Evolutionary conservation across 495 filamentous ascomycete genomes (phyloP), one percentile per base, ranked within the genome.

Genomic region (Hypoxylon subgilvum): DNA sequence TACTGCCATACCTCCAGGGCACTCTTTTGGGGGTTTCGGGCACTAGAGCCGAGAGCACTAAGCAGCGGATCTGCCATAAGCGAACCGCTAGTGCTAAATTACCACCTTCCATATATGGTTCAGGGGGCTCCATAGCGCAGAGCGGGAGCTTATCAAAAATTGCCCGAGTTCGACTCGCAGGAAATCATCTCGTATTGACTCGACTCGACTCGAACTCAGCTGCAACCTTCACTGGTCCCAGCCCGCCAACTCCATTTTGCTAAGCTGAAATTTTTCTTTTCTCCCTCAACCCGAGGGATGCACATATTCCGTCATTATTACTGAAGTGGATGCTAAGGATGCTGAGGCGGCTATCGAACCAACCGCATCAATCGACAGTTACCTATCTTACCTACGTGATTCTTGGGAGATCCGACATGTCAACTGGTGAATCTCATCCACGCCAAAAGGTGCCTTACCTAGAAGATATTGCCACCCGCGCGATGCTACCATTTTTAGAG

Each of bases 341-440:
- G 42, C 9, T 17, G 27, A 45, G 42, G 27, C 25, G 42, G 42
- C 42, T 43, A 7, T 43, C 40, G 14, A 43, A 14, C 23, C 40
- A 25, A 43, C 40, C 31, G n/a, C 31, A 12, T 34, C 31, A 10
- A 13, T 34, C 5, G 27, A 5, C 27, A 30, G n/a, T n/a, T n/a
- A n/a, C n/a, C 27, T 10, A 30, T 30, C 27, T 30, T 30, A 30
- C 5, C 27, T 30, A 5, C 5, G 10, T 5, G 10, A 16, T 44
- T 3, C n/a, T 32, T n/a, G 9, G 10, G 21, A 46, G 14, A 46
- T 21, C 9, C n/a, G 43, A 46, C 16, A 32, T 19, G 43, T 34
- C 43, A 27, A 13, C 21, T 22, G 2, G 34, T 28, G 13, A 27
- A 46, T 36, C 22, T 19, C 30, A 18, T 14, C 36, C 45, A 14